phyloP scores from a whole-genome alignment of 1,139 yeast species.

The Sporopachydermia cereana region DNA sequence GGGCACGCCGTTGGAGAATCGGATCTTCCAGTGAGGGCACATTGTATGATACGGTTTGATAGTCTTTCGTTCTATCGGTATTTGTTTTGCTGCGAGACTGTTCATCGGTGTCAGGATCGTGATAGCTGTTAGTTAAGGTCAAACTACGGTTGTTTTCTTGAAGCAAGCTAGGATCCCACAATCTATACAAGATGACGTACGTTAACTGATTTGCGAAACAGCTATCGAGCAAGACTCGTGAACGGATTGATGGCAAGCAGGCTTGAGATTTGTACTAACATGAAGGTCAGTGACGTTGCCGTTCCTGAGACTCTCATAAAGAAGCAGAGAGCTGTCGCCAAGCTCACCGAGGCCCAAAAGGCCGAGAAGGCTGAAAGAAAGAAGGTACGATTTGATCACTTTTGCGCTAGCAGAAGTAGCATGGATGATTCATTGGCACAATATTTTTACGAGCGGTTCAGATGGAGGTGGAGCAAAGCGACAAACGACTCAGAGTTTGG shows the following conservation, averaged over 20 bases:
- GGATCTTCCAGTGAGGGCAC: not conserved
- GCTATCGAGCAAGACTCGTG: too few species aligned
- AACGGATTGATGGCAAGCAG: too few species aligned
- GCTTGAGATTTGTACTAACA: constrained; percentile 7
- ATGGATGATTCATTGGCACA: too few species aligned
- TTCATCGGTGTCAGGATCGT: too few species aligned
- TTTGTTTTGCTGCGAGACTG: too few species aligned
- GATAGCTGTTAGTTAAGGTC: too few species aligned
- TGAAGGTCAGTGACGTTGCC: constrained; percentile 25
- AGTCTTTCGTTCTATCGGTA: too few species aligned
- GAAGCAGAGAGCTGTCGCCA: constrained; percentile 68
- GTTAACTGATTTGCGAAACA: not conserved
- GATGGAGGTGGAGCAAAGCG: too few species aligned
- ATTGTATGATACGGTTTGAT: too few species aligned
- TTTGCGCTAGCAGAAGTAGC: too few species aligned
- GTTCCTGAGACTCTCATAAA: constrained; percentile 93
- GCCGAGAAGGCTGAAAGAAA: constrained; percentile 76
- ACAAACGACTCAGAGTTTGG: too few species aligned
- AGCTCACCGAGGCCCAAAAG: constrained; percentile 52
- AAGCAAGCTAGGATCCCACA: not conserved
- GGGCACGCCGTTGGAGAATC: not conserved
- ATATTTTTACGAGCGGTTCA: too few species aligned
- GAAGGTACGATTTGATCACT: constrained; percentile 70
- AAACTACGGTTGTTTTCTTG: constrained; percentile 2
- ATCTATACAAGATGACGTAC: constrained; percentile 5